Conservation (phyloP, 139 green algal species). For the Edaphochlamys debaryana region DNA sequence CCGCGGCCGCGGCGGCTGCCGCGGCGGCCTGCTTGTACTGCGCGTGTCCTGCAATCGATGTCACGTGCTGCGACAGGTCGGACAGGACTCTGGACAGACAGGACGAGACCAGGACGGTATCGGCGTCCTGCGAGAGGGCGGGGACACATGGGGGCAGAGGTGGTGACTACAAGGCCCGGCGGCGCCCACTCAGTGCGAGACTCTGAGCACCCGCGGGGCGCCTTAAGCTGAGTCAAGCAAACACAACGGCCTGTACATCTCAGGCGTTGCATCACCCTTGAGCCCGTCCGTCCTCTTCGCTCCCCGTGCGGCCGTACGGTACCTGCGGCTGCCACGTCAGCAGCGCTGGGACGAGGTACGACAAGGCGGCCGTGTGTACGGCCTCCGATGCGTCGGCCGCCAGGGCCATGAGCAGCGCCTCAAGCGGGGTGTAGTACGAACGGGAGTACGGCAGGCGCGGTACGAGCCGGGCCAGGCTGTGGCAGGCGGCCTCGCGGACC, state of each 20-base stretch:
- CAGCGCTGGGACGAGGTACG: conserved; percentile 42
- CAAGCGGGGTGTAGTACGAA: conserved; percentile 44
- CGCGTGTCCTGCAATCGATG: background rate
- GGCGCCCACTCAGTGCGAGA: too few relatives aligned
- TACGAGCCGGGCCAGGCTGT: conserved; percentile 22
- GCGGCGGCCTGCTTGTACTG: background rate
- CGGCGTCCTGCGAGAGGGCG: too few relatives aligned
- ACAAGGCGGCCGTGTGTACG: conserved; percentile 23
- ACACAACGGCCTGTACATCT: too few relatives aligned
- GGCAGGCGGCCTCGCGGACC: conserved; percentile 42
- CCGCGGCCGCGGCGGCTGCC: background rate
- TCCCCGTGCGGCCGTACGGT: too few relatives aligned
- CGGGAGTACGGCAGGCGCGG: conserved; percentile 36
- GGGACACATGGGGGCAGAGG: too few relatives aligned
- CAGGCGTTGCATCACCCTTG: too few relatives aligned
- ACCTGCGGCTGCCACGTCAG: conserved; percentile 35
- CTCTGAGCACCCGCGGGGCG: too few relatives aligned
- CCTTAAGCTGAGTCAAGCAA: too few relatives aligned
- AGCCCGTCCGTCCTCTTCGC: too few relatives aligned
- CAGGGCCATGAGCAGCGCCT: conserved; percentile 35
- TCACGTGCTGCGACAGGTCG: conserved; percentile 2
- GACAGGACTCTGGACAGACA: conserved; percentile 19
- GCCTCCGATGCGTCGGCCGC: conserved; percentile 32
- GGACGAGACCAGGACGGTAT: conserved; percentile 12
- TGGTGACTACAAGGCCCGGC: too few relatives aligned